Evolutionary conservation across 805 yeast species (phyloP), one percentile per base, ranked within the genome.

Genomic region (Kazachstania viticola): DNA sequence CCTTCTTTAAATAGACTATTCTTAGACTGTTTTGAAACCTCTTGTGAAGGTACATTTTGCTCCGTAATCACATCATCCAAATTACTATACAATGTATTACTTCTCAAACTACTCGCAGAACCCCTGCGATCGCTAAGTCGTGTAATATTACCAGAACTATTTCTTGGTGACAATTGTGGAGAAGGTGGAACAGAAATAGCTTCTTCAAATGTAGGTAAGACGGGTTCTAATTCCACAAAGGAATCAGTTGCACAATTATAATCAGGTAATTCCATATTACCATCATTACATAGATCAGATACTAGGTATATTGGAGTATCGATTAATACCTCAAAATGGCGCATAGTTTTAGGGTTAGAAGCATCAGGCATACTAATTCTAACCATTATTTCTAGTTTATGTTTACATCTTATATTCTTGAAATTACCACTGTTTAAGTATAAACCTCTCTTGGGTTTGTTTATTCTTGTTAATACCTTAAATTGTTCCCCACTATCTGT

Each of bases 271-370:
- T 55, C 58, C 36, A 59, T 48, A 35, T 51, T 61, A 6, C 56
- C 63, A 15, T 50, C 45, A 3, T 48, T 50, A 41, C 70, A 65
- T 3, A 54, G 41, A 21, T 58, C 59, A 9, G 74, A 67, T n/a
- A 71, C 57, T 14, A 73, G 49, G 19, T 69, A 64, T 23, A 80
- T 62, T 0, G 91, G 91, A 0, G 88, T 79, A 48, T 80, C 91
- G 25, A 80, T 79, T 27, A 80, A 71, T 14, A 80, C 87, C 44
- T 80, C 93, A 46, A 75, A 80, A 50, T 80, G 87, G 44, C 78
- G 84, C 58, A 73, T 55, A 39, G 69, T 70, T 4, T 44, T 40
- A 2, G 61, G 56, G 23, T 55, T 58, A 9, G 27, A 21, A 4
- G 55, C 49, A 36, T 75, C 79, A 1, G 73, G 73, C 42, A 69